Conservation (phyloP, 2,329 filamentous ascomycete species). For the Cordyceps cicadae region DNA sequence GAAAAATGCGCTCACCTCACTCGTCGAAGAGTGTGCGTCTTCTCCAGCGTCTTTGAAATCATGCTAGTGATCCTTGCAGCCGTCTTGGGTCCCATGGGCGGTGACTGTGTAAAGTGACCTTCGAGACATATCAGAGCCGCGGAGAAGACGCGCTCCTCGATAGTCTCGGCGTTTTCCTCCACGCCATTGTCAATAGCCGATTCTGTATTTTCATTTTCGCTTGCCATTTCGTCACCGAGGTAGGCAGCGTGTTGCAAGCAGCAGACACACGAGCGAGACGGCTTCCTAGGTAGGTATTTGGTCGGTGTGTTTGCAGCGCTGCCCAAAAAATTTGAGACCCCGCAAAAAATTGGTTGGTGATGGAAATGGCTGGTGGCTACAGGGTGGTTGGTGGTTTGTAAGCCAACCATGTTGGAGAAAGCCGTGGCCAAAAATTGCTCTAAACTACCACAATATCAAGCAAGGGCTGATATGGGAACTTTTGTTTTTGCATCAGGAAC, state of each 20-base stretch:
- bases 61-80: conserved; percentile 47
- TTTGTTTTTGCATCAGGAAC: neutral
- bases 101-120: conserved; percentile 49
- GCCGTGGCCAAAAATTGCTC: neutral
- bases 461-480: neutral
- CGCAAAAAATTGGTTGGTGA: conserved; percentile 12
- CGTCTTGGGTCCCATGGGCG: conserved; percentile 49
- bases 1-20: conserved; percentile 38
- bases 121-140: conserved; percentile 54
- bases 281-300: neutral
- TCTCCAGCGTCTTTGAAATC: conserved; percentile 53
- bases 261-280: neutral
- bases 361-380: neutral
- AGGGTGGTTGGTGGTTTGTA: neutral
- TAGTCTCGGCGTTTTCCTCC: conserved; percentile 33
- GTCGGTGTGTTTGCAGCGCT: conserved; percentile 2
- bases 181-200: conserved; percentile 14
- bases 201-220: conserved; percentile 1
- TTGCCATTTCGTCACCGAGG: neutral
- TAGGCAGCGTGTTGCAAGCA: neutral
- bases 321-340: conserved; percentile 12
- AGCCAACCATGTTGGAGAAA: neutral
- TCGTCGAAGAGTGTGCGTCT: conserved; percentile 53
- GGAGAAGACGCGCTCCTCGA: conserved; percentile 56
- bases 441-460: neutral